Evolutionary conservation across 2,329 filamentous ascomycete genomes (phyloP).

Genomic region (Hymenoscyphus occultus): DNA sequence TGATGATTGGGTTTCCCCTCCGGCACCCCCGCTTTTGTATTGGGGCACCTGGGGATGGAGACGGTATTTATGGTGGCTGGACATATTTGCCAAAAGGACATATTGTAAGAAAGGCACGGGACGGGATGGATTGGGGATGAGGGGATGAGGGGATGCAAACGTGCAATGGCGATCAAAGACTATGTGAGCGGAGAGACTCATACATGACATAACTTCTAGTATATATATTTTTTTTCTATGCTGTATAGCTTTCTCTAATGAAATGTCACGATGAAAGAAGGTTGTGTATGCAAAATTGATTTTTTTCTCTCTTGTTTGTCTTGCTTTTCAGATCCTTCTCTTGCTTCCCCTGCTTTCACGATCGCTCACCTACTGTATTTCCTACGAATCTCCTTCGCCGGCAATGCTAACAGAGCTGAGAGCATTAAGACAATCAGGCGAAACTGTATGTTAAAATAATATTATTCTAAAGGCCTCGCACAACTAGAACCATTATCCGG

Average conservation of each 20-base stretch:
- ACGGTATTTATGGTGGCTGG: neutral
- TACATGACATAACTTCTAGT: neutral
- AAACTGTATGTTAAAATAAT: no score
- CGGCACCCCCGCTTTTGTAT: neutral
- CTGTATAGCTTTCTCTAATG: neutral
- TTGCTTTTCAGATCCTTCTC: neutral
- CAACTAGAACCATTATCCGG: no score
- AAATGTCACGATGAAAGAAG: conserved; percentile 8
- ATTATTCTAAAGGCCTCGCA: no score
- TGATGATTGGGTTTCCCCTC: conserved; percentile 10
- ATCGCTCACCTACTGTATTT: no score
- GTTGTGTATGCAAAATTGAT: neutral
- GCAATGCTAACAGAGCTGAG: no score
- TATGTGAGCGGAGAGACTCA: neutral
- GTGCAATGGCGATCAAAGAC: neutral
- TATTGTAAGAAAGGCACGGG: neutral
- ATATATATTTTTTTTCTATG: neutral
- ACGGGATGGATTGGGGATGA: neutral
- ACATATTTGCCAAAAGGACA: neutral
- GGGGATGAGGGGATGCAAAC: neutral
- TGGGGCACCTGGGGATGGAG: neutral
- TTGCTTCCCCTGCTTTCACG: no score
- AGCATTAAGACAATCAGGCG: no score
- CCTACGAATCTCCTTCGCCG: no score
- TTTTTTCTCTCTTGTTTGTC: neutral